Evolutionary conservation across 2,329 filamentous ascomycete species (phyloP).

Genomic region (Fusarium sp.): DNA sequence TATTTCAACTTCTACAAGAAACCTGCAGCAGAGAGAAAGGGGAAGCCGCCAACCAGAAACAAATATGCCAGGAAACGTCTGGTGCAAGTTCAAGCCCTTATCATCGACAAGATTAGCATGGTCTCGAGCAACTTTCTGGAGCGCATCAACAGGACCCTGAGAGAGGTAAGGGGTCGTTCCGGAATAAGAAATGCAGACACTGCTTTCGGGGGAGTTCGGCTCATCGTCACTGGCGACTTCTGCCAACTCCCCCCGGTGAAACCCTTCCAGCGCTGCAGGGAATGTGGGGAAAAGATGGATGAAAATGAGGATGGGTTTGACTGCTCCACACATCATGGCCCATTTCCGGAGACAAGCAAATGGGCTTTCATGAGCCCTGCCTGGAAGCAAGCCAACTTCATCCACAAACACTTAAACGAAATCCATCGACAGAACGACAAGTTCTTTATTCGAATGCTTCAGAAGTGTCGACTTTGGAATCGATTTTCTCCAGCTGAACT

Average conservation of each 20-base stretch:
- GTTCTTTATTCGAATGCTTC: conserved; percentile 65
- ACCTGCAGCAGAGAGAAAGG: neutral
- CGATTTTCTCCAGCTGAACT: conserved; percentile 47
- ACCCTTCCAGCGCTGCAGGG: conserved; percentile 56
- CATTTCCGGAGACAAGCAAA: conserved; percentile 62
- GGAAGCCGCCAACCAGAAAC: neutral
- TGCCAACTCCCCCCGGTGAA: conserved; percentile 70
- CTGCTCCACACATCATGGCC: conserved; percentile 42
- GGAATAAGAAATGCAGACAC: neutral
- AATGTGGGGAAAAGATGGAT: conserved; percentile 24
- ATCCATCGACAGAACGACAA: conserved; percentile 69
- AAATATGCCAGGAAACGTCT: conserved; percentile 48
- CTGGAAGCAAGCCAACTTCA: conserved; percentile 67
- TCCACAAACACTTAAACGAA: conserved; percentile 62
- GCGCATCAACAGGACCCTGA: conserved; percentile 46
- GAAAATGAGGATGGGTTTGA: neutral
- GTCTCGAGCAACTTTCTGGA: conserved; percentile 60
- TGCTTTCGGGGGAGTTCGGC: conserved; percentile 41
- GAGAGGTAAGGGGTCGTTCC: conserved; percentile 35
- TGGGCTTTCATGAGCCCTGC: conserved; percentile 70
- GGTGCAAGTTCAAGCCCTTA: conserved; percentile 62
- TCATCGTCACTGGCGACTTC: conserved; percentile 60
- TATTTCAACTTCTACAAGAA: neutral
- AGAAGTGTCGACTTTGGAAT: conserved; percentile 65
- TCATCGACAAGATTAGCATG: conserved; percentile 78